Evolutionary conservation across 139 green algal genomes (phyloP), one percentile per base, ranked within the genome.

Genomic region (Chara braunii): DNA sequence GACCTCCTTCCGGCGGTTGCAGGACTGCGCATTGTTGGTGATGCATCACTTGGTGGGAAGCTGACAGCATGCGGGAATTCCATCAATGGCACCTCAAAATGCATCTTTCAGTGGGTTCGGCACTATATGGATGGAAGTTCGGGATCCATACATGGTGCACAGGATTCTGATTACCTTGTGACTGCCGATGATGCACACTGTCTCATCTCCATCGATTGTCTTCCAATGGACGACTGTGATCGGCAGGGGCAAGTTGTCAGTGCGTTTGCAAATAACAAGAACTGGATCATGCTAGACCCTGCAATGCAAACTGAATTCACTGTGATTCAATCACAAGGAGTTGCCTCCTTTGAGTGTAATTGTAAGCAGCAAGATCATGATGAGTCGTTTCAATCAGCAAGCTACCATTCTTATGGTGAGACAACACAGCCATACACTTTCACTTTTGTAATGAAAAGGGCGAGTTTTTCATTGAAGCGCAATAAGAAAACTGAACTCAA

Each of bases 51-150:
- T 37, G 67, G 67, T 2, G 62, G 40, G 18, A 75, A 75, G 36
- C 57, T 75, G 11, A 72, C 58, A 11, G 67, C 67, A 8, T 75
- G 67, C 44, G 67, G 67, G 33, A 57, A 75, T 52, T 72, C 58
- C 3, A 42, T 75, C 57, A 72, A 75, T 35, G 67, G 67, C 33
- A 75, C 57, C 34, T 23, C 35, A 2, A 43, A 70, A 37, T 75
- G 67, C 7, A 30, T 72, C 32, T 75, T 75, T 40, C 67, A 75
- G 64, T 73, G 64, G 64, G 57, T 74, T 24, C 64, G 64, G 14
- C 64, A 73, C 5, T 71, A 73, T 26, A 11, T 32, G 26, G 64
- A 73, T 29, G 64, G 64, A 53, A 72, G 40, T 14, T 53, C 64
- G 9, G 36, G 55, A 3, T 72, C 50, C 32, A 73, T 73, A 18